Percentiles rank a stretch among this genome's conserved stretches.
phyloP scores from a whole-genome alignment of 176 grass and related monocot species.

The Rhynchospora tenuis region DNA sequence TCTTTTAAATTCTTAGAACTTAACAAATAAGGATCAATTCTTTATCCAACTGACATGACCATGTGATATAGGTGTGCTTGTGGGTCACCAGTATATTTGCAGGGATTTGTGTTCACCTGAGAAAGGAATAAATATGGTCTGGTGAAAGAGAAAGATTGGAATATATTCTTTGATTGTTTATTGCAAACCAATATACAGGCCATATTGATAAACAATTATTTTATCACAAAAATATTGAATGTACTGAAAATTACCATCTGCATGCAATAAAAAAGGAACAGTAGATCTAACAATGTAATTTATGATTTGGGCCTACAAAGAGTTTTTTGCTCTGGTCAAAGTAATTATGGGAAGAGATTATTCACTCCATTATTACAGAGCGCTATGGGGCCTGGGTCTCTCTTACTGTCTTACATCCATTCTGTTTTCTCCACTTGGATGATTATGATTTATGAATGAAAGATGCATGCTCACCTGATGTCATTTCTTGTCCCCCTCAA shows the following conservation, averaged over 20 bases:
- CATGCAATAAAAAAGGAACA: background rate
- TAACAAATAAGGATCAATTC: background rate
- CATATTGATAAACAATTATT: background rate
- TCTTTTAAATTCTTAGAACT: constrained; percentile 4
- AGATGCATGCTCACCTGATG: constrained; percentile 21
- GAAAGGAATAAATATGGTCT: constrained; percentile 12
- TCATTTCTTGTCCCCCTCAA: constrained; percentile 13
- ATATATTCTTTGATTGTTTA: constrained; percentile 1
- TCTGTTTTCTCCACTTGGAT: constrained; percentile 17
- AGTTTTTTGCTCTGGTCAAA: constrained; percentile 11
- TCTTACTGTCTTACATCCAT: constrained; percentile 6
- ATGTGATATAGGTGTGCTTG: constrained; percentile 2
- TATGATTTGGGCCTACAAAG: background rate
- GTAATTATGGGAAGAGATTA: constrained; percentile 10
- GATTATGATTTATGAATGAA: constrained; percentile 12
- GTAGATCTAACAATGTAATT: background rate
- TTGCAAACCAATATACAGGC: background rate
- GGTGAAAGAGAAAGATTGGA: background rate
- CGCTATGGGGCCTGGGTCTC: background rate
- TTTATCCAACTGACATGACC: constrained; percentile 14
- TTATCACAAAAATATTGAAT: background rate
- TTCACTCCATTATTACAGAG: background rate
- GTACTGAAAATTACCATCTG: background rate
- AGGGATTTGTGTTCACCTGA: constrained; percentile 14
- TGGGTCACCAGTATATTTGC: constrained; percentile 17